phyloP scores from a whole-genome alignment of 1,284 basidiomycete species.

The Inonotus hispidus region DNA sequence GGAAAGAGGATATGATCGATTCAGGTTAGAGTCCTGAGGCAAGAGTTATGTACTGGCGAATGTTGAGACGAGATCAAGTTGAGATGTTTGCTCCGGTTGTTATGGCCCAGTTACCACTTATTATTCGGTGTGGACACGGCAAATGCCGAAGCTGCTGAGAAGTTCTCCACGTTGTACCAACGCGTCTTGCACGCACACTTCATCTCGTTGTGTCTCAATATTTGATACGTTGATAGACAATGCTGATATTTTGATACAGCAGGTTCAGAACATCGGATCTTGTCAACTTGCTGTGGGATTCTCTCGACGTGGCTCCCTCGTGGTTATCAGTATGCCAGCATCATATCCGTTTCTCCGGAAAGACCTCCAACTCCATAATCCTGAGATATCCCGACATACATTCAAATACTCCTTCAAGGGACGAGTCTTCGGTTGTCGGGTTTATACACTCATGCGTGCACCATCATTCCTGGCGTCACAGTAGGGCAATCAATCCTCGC shows the following conservation, averaged over 20 bases:
- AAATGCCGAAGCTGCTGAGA: not conserved
- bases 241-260: not conserved
- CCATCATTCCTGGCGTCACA: not conserved
- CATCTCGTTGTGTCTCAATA: not conserved
- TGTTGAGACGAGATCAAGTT: not conserved
- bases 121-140: not conserved
- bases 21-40: not conserved
- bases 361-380: not conserved
- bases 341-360: slow-evolving; percentile 8
- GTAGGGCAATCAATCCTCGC: not conserved
- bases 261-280: slow-evolving; percentile 6
- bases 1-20: not conserved
- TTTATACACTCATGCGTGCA: not conserved
- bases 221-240: not conserved
- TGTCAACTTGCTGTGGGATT: not conserved
- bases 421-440: not conserved
- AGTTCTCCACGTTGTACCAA: not conserved
- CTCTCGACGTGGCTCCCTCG: not conserved
- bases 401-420: not conserved
- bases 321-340: slow-evolving; percentile 14
- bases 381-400: not conserved
- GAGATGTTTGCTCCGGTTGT: not conserved
- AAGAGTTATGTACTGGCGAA: not conserved
- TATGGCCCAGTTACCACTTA: not conserved
- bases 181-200: not conserved